Base-by-base conservation (phyloP, 192 early-diverging fungal genomes). In the Mortierella antarctica region DNA sequence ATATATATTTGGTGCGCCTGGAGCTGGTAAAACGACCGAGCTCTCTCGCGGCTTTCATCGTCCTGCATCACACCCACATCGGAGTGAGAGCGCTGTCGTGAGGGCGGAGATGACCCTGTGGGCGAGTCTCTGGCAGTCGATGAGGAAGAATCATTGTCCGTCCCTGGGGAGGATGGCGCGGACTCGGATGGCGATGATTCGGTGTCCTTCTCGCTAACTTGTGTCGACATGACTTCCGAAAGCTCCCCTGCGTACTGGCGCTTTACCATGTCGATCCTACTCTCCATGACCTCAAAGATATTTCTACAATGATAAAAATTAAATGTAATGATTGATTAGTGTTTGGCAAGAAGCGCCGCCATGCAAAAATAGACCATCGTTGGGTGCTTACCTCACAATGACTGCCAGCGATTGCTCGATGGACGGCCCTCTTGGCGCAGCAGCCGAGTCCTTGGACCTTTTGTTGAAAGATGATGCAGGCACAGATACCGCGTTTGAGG, bases 261-360 rank as follows among this genome's bases (percentile, higher is more conserved):
- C 64, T 70, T 80, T 40, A 80, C 77, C 65, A 72, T 72, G 45
- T 80, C 77, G 17, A 80, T 68, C 55, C 77, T 67, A 49, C 49
- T 68, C 59, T 80, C 77, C 77, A 80, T 80, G 1, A 80, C 77
- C 54, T 80, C 77, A 48, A 80, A 68, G 46, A 80, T 80, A n/a
- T 80, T 80, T 63, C 77, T 80, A 64, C 20, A 21, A 18, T 60
- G n/a, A 57, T 56, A 41, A 11, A 9, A 21, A 60, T 2, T 14
- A 59, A 40, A 15, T 14, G 6, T 11, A 62, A 0, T 14, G 41
- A 44, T 13, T 21, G 23, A 56, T 17, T 13, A 56, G 18, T 56
- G 23, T n/a, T 21, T 31, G 31, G 31, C n/a, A n/a, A n/a, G n/a
- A n/a, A n/a, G n/a, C 31, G 31, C 31, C 31, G 31, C 31, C 45